These are phyloP conservation scores for Geotrichum aggregatum DNA, from an alignment of 1,139 yeast genomes.

Conservation along the genomic window DNA sequence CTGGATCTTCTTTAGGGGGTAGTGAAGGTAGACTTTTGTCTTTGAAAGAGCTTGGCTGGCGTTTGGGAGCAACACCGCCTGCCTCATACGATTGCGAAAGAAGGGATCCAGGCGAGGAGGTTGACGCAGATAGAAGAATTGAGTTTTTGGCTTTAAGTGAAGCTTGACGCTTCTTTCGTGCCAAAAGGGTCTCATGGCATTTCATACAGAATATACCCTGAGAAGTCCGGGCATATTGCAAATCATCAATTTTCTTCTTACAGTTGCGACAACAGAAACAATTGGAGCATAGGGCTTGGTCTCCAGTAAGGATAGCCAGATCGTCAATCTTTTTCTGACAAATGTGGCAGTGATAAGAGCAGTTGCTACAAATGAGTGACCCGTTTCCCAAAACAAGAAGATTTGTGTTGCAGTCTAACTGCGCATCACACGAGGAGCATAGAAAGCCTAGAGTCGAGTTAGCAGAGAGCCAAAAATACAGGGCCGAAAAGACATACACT, in stretches of 20 bases:
- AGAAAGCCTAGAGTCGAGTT: constrained; percentile 47
- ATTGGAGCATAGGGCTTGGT: constrained; percentile 84
- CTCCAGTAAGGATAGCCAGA: constrained; percentile 92
- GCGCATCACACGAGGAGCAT: constrained; percentile 76
- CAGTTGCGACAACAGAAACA: constrained; percentile 93
- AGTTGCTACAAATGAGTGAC: constrained; percentile 79
- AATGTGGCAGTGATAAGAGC: constrained; percentile 83
- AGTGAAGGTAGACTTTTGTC: constrained; percentile 35
- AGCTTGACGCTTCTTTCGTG: constrained; percentile 45
- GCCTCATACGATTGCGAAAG: constrained; percentile 2
- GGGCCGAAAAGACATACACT: constrained; percentile 29
- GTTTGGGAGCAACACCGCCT: background rate
- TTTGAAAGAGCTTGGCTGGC: constrained; percentile 18
- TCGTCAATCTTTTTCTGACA: constrained; percentile 91
- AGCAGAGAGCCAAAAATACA: background rate
- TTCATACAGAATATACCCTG: constrained; percentile 91
- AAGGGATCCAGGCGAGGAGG: constrained; percentile 10
- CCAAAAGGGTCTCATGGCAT: constrained; percentile 83
- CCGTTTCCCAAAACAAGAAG: constrained; percentile 92
- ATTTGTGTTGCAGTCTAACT: constrained; percentile 81
- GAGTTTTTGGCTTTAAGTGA: constrained; percentile 14
- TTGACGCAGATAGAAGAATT: constrained; percentile 1
- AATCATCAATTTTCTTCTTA: constrained; percentile 79
- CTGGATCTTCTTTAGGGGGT: constrained; percentile 22
- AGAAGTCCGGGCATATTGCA: constrained; percentile 88